Evolutionary conservation across 257 asterid genomes (phyloP).

Genomic region (Primulina tabacum): DNA sequence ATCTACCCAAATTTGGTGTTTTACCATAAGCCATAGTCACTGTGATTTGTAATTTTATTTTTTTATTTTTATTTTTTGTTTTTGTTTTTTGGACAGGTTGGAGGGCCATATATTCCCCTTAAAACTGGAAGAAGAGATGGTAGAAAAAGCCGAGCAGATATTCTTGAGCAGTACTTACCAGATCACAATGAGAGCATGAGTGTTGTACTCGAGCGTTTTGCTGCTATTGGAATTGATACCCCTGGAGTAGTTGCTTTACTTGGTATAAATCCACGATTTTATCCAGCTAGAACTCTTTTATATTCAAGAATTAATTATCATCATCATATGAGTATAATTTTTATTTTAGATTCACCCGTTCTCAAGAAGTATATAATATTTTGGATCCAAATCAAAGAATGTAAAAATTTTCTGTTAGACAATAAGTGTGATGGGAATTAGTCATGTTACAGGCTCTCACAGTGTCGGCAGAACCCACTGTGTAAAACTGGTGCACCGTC

Average conservation of each 20-base stretch:
- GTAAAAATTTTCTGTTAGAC: background rate
- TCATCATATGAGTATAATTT: background rate
- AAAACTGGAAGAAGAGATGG: conserved; percentile 97
- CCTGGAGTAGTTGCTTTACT: conserved; percentile 90
- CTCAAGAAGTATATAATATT: background rate
- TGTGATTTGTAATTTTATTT: background rate
- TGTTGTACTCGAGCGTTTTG: conserved; percentile 79
- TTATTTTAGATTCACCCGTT: background rate
- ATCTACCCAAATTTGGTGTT: background rate
- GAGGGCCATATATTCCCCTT: conserved; percentile 86
- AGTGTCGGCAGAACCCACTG: conserved; percentile 97
- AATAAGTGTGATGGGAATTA: background rate
- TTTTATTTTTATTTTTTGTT: background rate
- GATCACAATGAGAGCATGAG: conserved; percentile 93
- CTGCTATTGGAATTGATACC: conserved; percentile 63
- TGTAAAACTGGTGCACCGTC: conserved; percentile 87
- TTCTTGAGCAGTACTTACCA: conserved; percentile 76
- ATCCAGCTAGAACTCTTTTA: background rate
- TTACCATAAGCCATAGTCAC: background rate
- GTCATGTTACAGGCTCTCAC: conserved; percentile 60
- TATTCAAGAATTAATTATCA: background rate
- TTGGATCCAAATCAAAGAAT: background rate
- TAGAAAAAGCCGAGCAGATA: conserved; percentile 76
- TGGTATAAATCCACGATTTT: conserved; percentile 35
- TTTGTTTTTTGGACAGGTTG: conserved; percentile 43